Base-by-base conservation (phyloP, 1,284 basidiomycete species). In the Inonotus hispidus region DNA sequence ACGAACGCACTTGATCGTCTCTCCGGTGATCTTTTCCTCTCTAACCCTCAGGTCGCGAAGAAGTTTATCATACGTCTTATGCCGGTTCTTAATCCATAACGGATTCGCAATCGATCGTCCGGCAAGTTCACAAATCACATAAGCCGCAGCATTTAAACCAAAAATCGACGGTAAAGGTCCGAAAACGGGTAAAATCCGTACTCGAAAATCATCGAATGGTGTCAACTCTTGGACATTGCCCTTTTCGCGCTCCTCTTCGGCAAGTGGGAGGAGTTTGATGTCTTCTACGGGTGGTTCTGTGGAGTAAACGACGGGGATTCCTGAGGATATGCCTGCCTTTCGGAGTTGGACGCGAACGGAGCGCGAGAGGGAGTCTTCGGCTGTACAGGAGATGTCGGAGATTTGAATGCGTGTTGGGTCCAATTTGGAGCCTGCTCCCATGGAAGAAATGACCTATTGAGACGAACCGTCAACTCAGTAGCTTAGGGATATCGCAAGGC, bases 391-490 rank as follows among this genome's bases (percentile, higher is more conserved):
- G 66, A 99, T 94, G 73, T 98, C 96, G 61, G 88, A 89, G 63
- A 99, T 97, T 74, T 98, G 96, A 27, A 99, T 84, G 35, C 95
- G 83, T 3, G 95, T 97, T 0, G 97, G 95, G 72, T 99, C 97
- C 63, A 82, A 83, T 76, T 99, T 99, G 6, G 95, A 92, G n/a
- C 95, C 90, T 0, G 96, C 93, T 46, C 97, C 97, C 93, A 99
- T 97, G 19, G 93, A 94, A 1, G 95, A 92, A 73, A 99, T 97
- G 19, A 97, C 90, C 87, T 90, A 64, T 37, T 52, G 43, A 50
- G 23, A 43, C 8, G 53, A 37, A 52, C 37, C 32, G 53, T 66
- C 35, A 63, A 55, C 8, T 25, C 14, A 49, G 45, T 11, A 8
- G 6, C n/a, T n/a, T 11, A 29, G 19, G 32, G 32, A 35, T 32